Conservation (phyloP, 2,329 filamentous ascomycete species). For the Diaporthe caulivora region DNA sequence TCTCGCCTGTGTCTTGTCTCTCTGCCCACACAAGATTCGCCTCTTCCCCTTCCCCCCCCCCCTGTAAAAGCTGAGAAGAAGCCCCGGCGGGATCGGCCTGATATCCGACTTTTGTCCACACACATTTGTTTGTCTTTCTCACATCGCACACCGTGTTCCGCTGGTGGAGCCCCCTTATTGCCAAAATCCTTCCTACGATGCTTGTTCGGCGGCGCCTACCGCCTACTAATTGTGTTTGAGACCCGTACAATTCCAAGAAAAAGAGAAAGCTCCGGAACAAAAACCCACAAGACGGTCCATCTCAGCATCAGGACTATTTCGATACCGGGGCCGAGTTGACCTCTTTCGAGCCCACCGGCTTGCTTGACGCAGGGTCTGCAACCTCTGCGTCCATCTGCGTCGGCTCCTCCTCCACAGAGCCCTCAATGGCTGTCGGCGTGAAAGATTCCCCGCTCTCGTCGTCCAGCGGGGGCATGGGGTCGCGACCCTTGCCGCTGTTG, state of each 20-base stretch:
- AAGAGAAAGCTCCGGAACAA: background rate
- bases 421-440: conserved; percentile 65
- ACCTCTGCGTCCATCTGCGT: conserved; percentile 48
- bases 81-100: background rate
- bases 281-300: conserved; percentile 21
- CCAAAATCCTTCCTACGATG: conserved; percentile 14
- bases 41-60: background rate
- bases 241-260: conserved; percentile 34
- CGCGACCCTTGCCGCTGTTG: conserved; percentile 70
- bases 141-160: conserved; percentile 1
- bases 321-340: conserved; percentile 32
- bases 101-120: background rate
- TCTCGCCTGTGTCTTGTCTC: too few species aligned
- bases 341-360: conserved; percentile 43
- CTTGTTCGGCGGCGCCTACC: background rate
- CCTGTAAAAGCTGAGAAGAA: background rate
- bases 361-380: conserved; percentile 17
- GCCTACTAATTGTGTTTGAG: background rate
- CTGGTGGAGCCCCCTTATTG: conserved; percentile 15
- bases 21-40: conserved; percentile 9
- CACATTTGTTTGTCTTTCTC: background rate
- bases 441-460: conserved; percentile 55
- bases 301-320: conserved; percentile 8
- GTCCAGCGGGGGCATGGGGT: conserved; percentile 52
- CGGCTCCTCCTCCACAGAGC: conserved; percentile 65